Evolutionary conservation across 768 basidiomycete genomes (phyloP), one percentile per base, ranked within the genome.

Genomic region (Leccinum sublutescens): DNA sequence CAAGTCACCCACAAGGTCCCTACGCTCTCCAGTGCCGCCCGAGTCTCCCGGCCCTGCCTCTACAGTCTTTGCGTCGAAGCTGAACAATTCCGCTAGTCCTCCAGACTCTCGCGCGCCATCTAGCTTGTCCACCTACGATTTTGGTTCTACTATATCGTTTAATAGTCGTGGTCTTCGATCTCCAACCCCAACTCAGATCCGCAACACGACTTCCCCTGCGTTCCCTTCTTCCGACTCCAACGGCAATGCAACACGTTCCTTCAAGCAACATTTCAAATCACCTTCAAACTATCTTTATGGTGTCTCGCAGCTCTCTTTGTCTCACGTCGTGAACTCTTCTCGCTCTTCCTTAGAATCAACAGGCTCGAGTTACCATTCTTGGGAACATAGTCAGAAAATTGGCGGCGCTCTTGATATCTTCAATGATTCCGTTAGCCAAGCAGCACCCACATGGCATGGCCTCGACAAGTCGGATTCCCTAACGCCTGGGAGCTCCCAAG

Each of bases 311-410:
- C 80, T 88, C 53, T 77, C 87, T n/a, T 81, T 93, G 54, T 85
- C 87, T 38, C 86, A 89, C 4, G 74, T 88, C 17, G 81, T 80
- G 15, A 92, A 86, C 62, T 88, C 89, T 7, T 93, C 91, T 29
- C 82, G 86, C 29, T 89, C 90, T 14, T 93, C 92, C 6, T 74
- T 93, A 21, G 89, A 86, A 59, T 92, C 91, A 10, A 81, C 79
- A 36, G 90, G 92, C 15, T 94, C 92, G 3, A 93, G 92, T 72
- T 93, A 90, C 71, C 91, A 93, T 69, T 91, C 91, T 4, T 86
- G 81, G 82, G 88, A 91, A 56, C 85, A 75, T 21, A 84, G 74
- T 51, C 74, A 86, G 59, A 76, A 75, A 63, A 81, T 82, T 58
- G 84, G 87, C 61, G 78, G 78, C 49, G 70, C 80, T 52, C 71